Conservation (phyloP, 306 rosid genomes). For the Quercus ilex region DNA sequence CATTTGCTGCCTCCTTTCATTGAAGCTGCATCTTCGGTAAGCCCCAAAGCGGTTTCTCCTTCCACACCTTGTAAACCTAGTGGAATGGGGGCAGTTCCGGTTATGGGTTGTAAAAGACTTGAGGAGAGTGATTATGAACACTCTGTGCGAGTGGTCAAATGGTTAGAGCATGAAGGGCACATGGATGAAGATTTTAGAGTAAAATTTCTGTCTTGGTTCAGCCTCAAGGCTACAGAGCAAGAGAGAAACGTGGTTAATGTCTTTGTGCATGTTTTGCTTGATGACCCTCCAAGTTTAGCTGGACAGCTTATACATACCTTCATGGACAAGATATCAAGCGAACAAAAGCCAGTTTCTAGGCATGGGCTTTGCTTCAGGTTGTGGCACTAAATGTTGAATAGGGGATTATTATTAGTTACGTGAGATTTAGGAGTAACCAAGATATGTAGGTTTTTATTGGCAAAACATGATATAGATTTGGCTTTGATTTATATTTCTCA, state of each 20-base stretch:
- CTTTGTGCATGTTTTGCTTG: conserved; percentile 70
- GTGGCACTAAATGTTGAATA: conserved; percentile 31
- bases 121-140: conserved; percentile 69
- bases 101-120: conserved; percentile 36
- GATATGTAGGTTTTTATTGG: conserved; percentile 20
- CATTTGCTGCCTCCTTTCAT: conserved; percentile 32
- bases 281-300: conserved; percentile 86
- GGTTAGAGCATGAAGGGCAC: conserved; percentile 70
- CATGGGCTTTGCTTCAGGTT: conserved; percentile 29
- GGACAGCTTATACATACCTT: conserved; percentile 82
- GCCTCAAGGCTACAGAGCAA: conserved; percentile 71
- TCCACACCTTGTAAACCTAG: conserved; percentile 58
- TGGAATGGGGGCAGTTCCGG: conserved; percentile 33
- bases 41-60: conserved; percentile 48
- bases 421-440: conserved; percentile 13
- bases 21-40: conserved; percentile 26
- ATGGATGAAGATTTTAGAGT: conserved; percentile 70
- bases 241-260: conserved; percentile 88
- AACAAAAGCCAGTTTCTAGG: conserved; percentile 35
- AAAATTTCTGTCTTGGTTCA: conserved; percentile 91
- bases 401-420: conserved; percentile 10
- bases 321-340: conserved; percentile 61
- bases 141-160: conserved; percentile 74
- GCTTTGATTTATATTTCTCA: not conserved
- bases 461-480: not conserved